phyloP scores from a whole-genome alignment of 257 asterid genomes.

The Forsythia suspensa region DNA sequence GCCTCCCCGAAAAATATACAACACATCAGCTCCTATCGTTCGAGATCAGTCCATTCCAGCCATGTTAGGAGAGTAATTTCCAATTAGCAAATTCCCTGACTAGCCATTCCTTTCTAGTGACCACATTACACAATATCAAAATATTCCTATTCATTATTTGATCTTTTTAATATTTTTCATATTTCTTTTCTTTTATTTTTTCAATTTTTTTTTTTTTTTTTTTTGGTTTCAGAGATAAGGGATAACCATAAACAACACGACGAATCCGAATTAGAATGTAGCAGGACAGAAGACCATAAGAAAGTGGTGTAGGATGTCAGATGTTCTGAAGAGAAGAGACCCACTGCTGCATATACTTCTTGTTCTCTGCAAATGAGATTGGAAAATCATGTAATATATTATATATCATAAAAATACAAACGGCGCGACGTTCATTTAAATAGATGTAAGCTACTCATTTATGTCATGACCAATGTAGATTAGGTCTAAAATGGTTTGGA shows the following conservation, averaged over 20 bases:
- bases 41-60: background rate
- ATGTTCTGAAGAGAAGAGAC: constrained; percentile 36
- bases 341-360: constrained; percentile 48
- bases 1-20: background rate
- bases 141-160: background rate
- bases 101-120: too few relatives aligned
- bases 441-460: background rate
- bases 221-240: background rate
- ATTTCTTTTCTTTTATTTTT: background rate
- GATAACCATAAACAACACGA: background rate
- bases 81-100: background rate
- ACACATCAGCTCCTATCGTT: background rate
- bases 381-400: background rate
- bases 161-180: background rate
- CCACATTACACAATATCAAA: background rate
- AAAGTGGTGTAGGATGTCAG: constrained; percentile 3
- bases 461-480: background rate
- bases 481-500: background rate
- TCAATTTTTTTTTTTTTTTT: background rate
- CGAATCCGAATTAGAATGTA: constrained; percentile 9
- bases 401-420: background rate
- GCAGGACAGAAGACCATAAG: constrained; percentile 9
- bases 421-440: background rate
- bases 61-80: background rate
- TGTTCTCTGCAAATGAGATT: constrained; percentile 35